Evolutionary conservation across 2,329 filamentous ascomycete genomes (phyloP).

Genomic region (Fusarium subtropicale): DNA sequence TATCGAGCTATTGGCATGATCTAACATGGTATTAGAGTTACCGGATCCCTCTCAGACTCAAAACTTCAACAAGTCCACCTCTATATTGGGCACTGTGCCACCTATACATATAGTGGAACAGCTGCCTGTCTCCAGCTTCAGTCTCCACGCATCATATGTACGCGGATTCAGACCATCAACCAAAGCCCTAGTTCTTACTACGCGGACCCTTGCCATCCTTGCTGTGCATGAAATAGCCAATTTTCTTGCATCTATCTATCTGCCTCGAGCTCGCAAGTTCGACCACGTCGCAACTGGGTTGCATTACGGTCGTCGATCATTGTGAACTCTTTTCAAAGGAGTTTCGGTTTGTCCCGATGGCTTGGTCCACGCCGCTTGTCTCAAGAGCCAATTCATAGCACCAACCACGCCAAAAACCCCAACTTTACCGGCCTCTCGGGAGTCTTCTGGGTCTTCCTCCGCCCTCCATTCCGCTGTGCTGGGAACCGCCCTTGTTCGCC

Average conservation of each 20-base stretch:
- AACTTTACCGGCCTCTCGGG: conserved; percentile 34
- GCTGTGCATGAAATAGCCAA: conserved; percentile 29
- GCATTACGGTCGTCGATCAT: conserved; percentile 39
- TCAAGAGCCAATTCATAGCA: conserved; percentile 18
- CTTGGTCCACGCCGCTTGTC: conserved; percentile 23
- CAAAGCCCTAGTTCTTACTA: conserved; percentile 1
- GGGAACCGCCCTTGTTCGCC: conserved; percentile 38
- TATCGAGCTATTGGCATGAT: conserved; percentile 22
- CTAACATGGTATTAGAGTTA: conserved; percentile 1
- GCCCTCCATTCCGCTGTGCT: conserved; percentile 46
- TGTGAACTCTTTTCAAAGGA: conserved; percentile 33
- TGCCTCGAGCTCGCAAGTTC: not conserved
- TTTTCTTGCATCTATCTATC: conserved; percentile 15
- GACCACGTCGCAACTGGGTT: conserved; percentile 46
- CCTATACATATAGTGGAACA: conserved; percentile 3
- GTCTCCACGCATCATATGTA: not conserved
- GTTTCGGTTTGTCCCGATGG: conserved; percentile 40
- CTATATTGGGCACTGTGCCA: not conserved
- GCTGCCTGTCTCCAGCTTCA: not conserved
- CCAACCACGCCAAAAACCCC: conserved; percentile 13
- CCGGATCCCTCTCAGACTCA: not conserved
- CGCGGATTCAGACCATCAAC: not conserved
- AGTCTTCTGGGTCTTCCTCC: conserved; percentile 36
- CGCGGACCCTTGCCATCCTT: conserved; percentile 16
- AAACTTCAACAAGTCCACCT: not conserved